Evolutionary conservation across 176 grass and related monocot species (phyloP).

Genomic region (Pharus latifolius): DNA sequence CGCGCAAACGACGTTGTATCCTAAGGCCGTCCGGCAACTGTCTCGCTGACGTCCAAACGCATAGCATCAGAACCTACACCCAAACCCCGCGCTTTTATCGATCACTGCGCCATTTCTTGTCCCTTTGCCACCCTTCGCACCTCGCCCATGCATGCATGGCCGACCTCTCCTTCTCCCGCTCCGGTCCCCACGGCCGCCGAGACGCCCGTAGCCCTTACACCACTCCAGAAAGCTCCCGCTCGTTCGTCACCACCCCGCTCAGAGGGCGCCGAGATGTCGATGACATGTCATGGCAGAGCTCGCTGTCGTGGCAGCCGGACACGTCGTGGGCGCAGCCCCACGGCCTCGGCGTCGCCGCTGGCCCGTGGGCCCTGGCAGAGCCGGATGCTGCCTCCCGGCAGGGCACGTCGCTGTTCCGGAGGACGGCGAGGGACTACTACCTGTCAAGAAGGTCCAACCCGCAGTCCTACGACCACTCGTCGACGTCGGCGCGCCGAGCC

Average conservation of each 20-base stretch:
- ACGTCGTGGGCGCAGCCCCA: slow-evolving; percentile 38
- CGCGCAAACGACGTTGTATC: not conserved
- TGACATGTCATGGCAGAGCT: slow-evolving; percentile 64
- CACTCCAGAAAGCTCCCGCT: not conserved
- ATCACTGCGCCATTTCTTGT: not conserved
- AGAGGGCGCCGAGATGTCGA: not conserved
- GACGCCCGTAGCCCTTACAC: not conserved
- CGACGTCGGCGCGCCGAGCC: not conserved
- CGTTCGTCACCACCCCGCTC: not conserved
- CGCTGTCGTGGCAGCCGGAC: slow-evolving; percentile 50
- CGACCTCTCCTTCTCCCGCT: slow-evolving; percentile 58
- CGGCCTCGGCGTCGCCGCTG: slow-evolving; percentile 44
- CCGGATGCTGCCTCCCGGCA: not conserved
- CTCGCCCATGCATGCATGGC: not conserved
- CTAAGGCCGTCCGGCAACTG: slow-evolving; percentile 7
- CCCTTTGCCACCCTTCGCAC: not conserved
- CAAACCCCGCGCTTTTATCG: not conserved
- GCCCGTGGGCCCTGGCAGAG: slow-evolving; percentile 25
- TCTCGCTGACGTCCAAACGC: not conserved
- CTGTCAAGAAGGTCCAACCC: slow-evolving; percentile 2
- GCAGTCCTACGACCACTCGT: slow-evolving; percentile 9
- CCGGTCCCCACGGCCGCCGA: slow-evolving; percentile 14
- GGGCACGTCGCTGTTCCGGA: slow-evolving; percentile 40
- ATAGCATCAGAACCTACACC: slow-evolving; percentile 14
- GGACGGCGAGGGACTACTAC: slow-evolving; percentile 58